These are phyloP conservation scores for Trichosporon sp. DNA, from an alignment of 1,284 basidiomycete species.

Conservation along the genomic window DNA sequence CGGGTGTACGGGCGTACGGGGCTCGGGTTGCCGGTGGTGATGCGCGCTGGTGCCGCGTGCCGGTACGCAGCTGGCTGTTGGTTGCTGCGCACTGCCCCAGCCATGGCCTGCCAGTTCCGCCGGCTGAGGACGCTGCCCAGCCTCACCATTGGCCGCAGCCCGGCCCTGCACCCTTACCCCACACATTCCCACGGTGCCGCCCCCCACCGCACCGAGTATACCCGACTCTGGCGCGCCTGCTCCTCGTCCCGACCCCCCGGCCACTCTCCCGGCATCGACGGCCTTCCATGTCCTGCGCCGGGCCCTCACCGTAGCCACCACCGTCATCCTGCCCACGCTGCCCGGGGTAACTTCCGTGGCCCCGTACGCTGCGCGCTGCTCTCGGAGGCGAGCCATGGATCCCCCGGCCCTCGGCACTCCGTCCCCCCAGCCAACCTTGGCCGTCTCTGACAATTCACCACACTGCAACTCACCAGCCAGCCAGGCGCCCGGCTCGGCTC, in stretches of 20 bases:
- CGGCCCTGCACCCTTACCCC: neutral
- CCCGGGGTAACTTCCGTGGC: neutral
- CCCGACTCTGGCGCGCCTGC: neutral
- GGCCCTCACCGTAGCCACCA: neutral
- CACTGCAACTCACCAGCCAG: neutral
- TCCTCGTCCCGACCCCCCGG: neutral
- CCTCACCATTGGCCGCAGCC: neutral
- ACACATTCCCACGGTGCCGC: constrained; percentile 3
- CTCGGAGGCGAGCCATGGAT: neutral
- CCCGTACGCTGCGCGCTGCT: neutral
- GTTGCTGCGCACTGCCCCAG: neutral
- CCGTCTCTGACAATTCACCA: neutral
- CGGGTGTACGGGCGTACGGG: neutral
- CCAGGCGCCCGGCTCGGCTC: neutral
- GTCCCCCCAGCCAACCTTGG: neutral
- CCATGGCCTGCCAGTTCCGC: neutral
- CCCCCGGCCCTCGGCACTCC: neutral
- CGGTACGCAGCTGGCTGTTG: neutral
- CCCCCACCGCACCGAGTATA: constrained; percentile 4
- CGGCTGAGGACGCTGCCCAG: neutral
- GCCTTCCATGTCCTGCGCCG: neutral
- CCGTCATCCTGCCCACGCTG: neutral
- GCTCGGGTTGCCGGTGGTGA: neutral
- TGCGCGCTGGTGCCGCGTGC: neutral
- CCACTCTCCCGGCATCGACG: neutral